phyloP scores from a whole-genome alignment of 164 flowering plant species.

The Chloranthus sessilifolius region DNA sequence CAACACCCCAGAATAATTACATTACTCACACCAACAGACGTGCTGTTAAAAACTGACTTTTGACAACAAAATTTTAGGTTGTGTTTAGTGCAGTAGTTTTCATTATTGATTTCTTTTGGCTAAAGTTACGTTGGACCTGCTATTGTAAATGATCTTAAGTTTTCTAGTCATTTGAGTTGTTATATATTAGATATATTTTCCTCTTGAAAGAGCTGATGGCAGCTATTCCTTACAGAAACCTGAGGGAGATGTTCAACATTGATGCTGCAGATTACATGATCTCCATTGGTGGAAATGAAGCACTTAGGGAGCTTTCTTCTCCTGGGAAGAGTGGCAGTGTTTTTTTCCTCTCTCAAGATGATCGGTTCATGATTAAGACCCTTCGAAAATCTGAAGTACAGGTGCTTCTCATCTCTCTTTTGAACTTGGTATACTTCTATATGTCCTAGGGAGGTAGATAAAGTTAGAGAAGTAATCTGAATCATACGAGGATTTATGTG shows the following conservation, averaged over 20 bases:
- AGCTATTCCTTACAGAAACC: slow-evolving; percentile 36
- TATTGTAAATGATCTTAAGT: no score
- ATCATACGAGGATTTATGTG: not conserved
- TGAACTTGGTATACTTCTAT: not conserved
- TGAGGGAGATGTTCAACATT: slow-evolving; percentile 96
- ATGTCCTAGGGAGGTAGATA: not conserved
- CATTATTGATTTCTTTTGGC: no score
- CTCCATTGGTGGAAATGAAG: slow-evolving; percentile 97
- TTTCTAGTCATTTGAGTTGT: no score
- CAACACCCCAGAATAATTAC: no score
- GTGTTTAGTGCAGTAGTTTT: no score
- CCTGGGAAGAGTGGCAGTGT: slow-evolving; percentile 99
- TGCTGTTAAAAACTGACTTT: no score
- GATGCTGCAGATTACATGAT: slow-evolving; percentile 99
- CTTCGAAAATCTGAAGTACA: slow-evolving; percentile 93
- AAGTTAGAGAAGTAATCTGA: not conserved
- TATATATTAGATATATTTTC: no score
- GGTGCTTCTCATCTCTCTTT: slow-evolving; percentile 35
- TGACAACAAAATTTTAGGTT: no score
- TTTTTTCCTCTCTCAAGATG: slow-evolving; percentile 95
- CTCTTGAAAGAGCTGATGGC: no score
- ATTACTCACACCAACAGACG: no score
- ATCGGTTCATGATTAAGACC: slow-evolving; percentile 98
- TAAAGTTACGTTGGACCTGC: no score
- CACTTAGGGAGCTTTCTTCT: slow-evolving; percentile 93